Conservation (phyloP, 805 yeast genomes). For the Teunomyces atbi region DNA sequence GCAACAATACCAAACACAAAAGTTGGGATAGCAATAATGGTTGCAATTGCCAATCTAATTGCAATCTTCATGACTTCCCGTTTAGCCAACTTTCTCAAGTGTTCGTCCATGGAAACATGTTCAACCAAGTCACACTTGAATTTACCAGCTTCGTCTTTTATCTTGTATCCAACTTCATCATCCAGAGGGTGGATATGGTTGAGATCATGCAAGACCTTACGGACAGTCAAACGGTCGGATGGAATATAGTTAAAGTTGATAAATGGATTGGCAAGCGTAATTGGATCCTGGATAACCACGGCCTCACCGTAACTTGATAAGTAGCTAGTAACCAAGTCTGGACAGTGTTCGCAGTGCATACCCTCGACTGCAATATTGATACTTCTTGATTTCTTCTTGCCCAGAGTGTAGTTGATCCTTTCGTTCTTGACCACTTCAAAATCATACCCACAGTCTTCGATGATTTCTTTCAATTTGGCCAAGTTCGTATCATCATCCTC, state of each 20-base stretch:
- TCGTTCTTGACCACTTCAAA: constrained; percentile 46
- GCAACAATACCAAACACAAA: constrained; percentile 68
- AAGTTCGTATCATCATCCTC: constrained; percentile 26
- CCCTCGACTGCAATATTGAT: constrained; percentile 59
- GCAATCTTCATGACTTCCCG: constrained; percentile 48
- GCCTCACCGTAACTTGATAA: constrained; percentile 56
- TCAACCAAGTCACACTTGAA: constrained; percentile 56
- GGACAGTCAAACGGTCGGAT: constrained; percentile 46
- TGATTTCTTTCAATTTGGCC: constrained; percentile 43
- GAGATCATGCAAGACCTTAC: constrained; percentile 53
- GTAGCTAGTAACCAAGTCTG: constrained; percentile 50
- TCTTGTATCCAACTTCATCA: constrained; percentile 16
- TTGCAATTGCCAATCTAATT: constrained; percentile 47
- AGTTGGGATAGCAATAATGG: constrained; percentile 62
- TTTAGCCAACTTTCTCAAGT: constrained; percentile 48
- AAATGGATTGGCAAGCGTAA: constrained; percentile 54
- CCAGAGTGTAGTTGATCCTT: constrained; percentile 47
- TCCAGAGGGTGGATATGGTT: constrained; percentile 38
- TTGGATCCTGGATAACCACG: constrained; percentile 52
- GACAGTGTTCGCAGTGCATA: constrained; percentile 73
- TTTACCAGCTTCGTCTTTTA: constrained; percentile 18
- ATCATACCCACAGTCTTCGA: constrained; percentile 70
- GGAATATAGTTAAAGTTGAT: constrained; percentile 68
- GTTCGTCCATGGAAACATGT: constrained; percentile 61
- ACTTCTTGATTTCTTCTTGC: constrained; percentile 50